Conservation (phyloP, 306 rosid species). For the Oxytropis ochrocephala region DNA sequence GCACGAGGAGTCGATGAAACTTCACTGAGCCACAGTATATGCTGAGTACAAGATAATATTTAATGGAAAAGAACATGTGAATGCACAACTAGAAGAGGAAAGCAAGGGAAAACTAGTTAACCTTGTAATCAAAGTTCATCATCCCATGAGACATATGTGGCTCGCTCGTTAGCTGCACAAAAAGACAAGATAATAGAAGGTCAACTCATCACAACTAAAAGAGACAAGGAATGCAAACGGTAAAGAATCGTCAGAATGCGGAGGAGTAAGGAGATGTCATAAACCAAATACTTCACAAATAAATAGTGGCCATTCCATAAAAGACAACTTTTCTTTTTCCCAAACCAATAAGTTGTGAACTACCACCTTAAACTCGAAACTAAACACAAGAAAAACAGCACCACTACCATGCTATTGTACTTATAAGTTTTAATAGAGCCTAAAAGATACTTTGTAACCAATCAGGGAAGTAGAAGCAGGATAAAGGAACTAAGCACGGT, state of each 20-base stretch:
- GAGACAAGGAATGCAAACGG: not conserved
- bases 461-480: not conserved
- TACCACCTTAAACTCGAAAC: not conserved
- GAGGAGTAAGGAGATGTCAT: not conserved
- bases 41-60: not conserved
- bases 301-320: not conserved
- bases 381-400: not conserved
- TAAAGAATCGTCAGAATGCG: not conserved
- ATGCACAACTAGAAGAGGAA: not conserved
- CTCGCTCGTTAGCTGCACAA: constrained; percentile 75
- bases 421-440: not conserved
- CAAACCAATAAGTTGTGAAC: not conserved
- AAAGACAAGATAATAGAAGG: not conserved
- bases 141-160: constrained; percentile 99
- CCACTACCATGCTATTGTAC: not conserved
- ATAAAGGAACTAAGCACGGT: not conserved
- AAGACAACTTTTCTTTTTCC: not conserved
- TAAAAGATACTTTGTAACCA: not conserved
- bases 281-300: not conserved
- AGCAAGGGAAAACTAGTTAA: constrained; percentile 5
- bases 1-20: not conserved
- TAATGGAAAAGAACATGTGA: not conserved
- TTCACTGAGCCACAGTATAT: not conserved
- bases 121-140: constrained; percentile 91
- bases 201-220: not conserved